Evolutionary conservation across 1,139 yeast species (phyloP).

Genomic region (Pichia sp.): DNA sequence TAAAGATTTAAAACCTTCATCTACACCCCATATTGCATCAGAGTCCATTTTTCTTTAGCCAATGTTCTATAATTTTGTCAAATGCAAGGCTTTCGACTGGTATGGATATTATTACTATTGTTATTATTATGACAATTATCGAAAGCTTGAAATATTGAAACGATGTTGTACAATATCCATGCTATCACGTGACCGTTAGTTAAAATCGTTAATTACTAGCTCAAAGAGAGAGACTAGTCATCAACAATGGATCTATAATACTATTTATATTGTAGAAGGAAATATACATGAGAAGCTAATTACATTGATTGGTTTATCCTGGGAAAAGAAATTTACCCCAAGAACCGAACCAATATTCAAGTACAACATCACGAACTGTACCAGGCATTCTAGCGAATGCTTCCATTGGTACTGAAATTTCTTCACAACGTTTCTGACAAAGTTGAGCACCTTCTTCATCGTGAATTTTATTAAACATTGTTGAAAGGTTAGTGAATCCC

Average conservation of each 20-base stretch:
- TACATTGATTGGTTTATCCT: slow-evolving; percentile 9
- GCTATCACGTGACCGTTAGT: no score
- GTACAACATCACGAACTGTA: slow-evolving; percentile 26
- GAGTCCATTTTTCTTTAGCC: neutral
- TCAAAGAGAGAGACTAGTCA: no score
- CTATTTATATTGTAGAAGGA: no score
- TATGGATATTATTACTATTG: no score
- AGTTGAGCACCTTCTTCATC: slow-evolving; percentile 28
- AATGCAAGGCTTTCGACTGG: no score
- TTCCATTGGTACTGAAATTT: slow-evolving; percentile 26
- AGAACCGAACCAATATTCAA: slow-evolving; percentile 27
- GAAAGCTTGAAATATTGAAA: no score
- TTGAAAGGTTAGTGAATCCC: slow-evolving; percentile 31
- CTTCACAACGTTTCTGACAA: slow-evolving; percentile 23
- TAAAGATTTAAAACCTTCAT: slow-evolving; percentile 9
- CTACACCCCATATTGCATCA: neutral
- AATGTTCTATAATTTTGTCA: no score
- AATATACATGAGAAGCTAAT: no score
- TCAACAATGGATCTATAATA: no score
- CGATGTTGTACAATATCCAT: no score
- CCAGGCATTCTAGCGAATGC: slow-evolving; percentile 20
- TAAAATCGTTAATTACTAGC: no score
- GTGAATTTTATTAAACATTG: slow-evolving; percentile 34
- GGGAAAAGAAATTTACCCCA: slow-evolving; percentile 30
- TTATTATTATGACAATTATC: no score